Conservation (phyloP, 352 stramenopile genomes). For the Globisporangium solare region DNA sequence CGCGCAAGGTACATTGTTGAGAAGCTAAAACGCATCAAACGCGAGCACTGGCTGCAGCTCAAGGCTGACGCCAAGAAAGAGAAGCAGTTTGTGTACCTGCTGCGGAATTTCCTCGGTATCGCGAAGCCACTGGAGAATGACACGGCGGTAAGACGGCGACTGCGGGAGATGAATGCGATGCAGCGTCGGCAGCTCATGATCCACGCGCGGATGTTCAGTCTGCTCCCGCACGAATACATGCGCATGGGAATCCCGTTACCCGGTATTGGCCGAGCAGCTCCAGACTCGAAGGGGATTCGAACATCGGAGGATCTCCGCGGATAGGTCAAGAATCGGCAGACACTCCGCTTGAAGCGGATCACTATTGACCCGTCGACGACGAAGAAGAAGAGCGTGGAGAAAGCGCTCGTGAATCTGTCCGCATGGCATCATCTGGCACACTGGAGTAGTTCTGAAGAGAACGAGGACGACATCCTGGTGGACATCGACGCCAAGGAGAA, state of each 20-base stretch:
- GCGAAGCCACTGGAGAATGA: constrained; percentile 38
- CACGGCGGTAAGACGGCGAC: constrained; percentile 24
- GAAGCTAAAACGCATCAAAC: constrained; percentile 22
- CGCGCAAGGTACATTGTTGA: constrained; percentile 21
- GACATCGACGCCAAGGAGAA: constrained; percentile 29
- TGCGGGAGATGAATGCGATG: constrained; percentile 47
- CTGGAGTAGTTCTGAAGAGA: constrained; percentile 12
- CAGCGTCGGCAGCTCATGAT: constrained; percentile 42
- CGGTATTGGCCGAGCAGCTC: constrained; percentile 26
- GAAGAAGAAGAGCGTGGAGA: constrained; percentile 1
- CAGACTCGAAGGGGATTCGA: constrained; percentile 24
- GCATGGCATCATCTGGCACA: constrained; percentile 27
- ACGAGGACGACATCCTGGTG: constrained; percentile 17
- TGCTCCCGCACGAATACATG: constrained; percentile 62
- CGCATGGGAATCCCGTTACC: constrained; percentile 52
- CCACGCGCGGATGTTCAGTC: constrained; percentile 46
- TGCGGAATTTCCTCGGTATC: constrained; percentile 34
- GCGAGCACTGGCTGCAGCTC: constrained; percentile 30
- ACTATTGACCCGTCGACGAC: constrained; percentile 1
- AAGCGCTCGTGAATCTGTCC: constrained; percentile 12
- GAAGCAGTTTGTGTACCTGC: constrained; percentile 30
- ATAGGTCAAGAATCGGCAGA: constrained; percentile 49
- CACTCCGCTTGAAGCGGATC: constrained; percentile 24
- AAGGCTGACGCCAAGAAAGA: constrained; percentile 27
- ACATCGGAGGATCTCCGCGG: constrained; percentile 48